Evolutionary conservation across 2,329 filamentous ascomycete species (phyloP).

Genomic region (Neopestalotiopsis rosae): DNA sequence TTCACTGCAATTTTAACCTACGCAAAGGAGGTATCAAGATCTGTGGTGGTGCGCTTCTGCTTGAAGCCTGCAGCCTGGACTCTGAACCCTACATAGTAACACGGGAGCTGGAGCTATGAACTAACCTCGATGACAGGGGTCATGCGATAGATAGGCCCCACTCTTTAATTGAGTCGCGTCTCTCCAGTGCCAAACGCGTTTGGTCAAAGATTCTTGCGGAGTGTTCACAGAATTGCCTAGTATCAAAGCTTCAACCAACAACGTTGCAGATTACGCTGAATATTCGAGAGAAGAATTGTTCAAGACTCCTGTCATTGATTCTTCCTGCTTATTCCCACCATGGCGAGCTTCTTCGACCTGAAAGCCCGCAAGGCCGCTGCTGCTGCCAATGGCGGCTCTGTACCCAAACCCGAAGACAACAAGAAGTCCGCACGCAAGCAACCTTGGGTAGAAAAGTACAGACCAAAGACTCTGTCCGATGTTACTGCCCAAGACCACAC

Average conservation of each 20-base stretch:
- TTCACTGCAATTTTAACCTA: too few relatives aligned
- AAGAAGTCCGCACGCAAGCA: slow-evolving; percentile 73
- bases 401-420: slow-evolving; percentile 69
- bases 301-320: background rate
- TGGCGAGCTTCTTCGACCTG: slow-evolving; percentile 95
- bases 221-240: background rate
- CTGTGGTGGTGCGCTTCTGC: background rate
- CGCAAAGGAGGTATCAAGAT: too few relatives aligned
- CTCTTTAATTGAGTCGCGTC: slow-evolving; percentile 13
- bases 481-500: slow-evolving; percentile 98
- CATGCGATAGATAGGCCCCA: background rate
- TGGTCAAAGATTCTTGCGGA: background rate
- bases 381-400: slow-evolving; percentile 63
- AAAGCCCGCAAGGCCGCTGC: slow-evolving; percentile 87
- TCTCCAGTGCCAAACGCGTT: background rate
- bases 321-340: slow-evolving; percentile 40
- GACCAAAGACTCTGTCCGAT: slow-evolving; percentile 91
- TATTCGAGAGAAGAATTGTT: too few relatives aligned
- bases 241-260: too few relatives aligned
- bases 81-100: too few relatives aligned
- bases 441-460: slow-evolving; percentile 99
- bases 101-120: background rate
- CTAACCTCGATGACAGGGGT: background rate
- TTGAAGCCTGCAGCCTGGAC: background rate
- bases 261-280: too few relatives aligned